Percentiles rank a stretch among this genome's conserved stretches.
These are phyloP conservation scores for Cercospora canescens DNA, from an alignment of 2,329 filamentous ascomycete genomes.

Conservation along the genomic window DNA sequence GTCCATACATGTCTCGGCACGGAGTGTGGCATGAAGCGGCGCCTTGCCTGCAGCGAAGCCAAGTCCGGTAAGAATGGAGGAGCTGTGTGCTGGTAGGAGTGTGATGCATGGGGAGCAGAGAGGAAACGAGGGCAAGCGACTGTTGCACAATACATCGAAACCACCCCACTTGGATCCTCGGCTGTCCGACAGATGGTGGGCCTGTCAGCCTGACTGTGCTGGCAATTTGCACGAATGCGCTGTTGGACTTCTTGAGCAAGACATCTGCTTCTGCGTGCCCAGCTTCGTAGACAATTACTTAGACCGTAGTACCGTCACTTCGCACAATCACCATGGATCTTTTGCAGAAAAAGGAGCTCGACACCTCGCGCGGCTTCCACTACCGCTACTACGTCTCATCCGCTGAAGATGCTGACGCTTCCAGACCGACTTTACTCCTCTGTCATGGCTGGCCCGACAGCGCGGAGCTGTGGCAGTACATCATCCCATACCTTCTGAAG, in stretches of 20 bases:
- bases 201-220: background rate
- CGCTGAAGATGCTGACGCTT: conserved; percentile 29
- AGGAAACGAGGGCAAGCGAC: background rate
- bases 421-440: conserved; percentile 39
- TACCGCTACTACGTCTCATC: conserved; percentile 45
- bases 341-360: conserved; percentile 26
- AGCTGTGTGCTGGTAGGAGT: too few relatives aligned
- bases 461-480: conserved; percentile 46
- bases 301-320: background rate
- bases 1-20: too few relatives aligned
- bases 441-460: conserved; percentile 54
- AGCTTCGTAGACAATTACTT: background rate
- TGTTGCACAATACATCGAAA: background rate
- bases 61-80: too few relatives aligned
- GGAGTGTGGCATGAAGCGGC: too few relatives aligned
- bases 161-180: background rate
- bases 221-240: too few relatives aligned
- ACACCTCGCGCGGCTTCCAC: conserved; percentile 30
- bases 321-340: conserved; percentile 18
- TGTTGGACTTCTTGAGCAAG: background rate
- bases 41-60: too few relatives aligned
- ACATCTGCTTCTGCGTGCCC: background rate
- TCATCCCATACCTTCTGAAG: conserved; percentile 43
- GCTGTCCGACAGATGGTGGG: background rate
- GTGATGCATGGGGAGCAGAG: background rate